A percentile compares a stretch with the other conserved stretches of the same genome.
phyloP scores from a whole-genome alignment of 2,329 filamentous ascomycete genomes.

The Xylariaceae sp. region DNA sequence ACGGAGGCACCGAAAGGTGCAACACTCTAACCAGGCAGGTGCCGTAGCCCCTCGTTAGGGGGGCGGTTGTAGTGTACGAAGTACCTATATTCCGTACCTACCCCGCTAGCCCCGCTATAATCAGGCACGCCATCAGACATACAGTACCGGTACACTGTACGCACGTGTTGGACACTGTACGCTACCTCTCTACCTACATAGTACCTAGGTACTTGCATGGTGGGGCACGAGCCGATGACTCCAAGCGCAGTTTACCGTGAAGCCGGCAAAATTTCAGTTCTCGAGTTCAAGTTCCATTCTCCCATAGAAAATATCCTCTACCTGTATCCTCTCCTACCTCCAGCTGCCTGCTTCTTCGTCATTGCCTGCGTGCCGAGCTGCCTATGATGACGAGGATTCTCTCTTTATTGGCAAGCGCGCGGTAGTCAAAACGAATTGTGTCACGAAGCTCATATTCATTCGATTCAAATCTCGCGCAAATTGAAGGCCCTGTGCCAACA shows the following conservation, averaged over 20 bases:
- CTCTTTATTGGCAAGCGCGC: conserved; percentile 6
- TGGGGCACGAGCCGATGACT: conserved; percentile 33
- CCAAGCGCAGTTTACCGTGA: conserved; percentile 6
- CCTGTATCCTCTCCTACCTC: neutral
- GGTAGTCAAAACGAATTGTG: conserved; percentile 15
- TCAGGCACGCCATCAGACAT: no score
- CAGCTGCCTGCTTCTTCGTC: neutral
- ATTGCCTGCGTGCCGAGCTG: neutral
- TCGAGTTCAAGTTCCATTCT: neutral
- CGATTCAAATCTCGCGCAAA: conserved; percentile 1
- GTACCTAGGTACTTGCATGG: conserved; percentile 13
- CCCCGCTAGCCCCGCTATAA: neutral
- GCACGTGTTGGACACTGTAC: no score
- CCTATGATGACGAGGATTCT: conserved; percentile 19
- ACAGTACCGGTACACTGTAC: no score
- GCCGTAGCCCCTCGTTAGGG: neutral
- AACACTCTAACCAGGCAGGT: neutral
- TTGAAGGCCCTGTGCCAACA: neutral
- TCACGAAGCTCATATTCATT: conserved; percentile 1
- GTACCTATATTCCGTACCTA: neutral
- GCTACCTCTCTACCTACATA: no score
- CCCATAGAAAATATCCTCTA: neutral
- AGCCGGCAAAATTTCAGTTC: conserved; percentile 18
- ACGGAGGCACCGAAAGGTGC: neutral
- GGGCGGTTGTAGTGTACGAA: neutral